These are phyloP conservation scores for Lunasporangiospora selenospora DNA, from an alignment of 192 early-diverging fungal species.

Conservation along the genomic window DNA sequence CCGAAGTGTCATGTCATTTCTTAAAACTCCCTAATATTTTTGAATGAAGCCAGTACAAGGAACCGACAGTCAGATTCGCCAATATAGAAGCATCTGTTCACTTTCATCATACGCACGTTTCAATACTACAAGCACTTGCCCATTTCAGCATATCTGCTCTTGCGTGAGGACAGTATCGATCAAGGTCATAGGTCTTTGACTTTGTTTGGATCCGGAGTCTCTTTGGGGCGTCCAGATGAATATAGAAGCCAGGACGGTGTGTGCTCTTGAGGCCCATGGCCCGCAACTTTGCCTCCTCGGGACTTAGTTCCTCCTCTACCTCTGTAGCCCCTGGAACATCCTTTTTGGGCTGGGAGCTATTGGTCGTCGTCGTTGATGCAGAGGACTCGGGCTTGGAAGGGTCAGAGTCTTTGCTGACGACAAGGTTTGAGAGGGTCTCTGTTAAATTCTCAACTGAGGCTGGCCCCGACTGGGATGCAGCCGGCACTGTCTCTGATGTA, in stretches of 20 bases:
- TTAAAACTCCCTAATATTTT: constrained; percentile 23
- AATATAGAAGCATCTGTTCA: too few relatives aligned
- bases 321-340: not conserved
- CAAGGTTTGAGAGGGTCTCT: constrained; percentile 11
- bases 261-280: constrained; percentile 40
- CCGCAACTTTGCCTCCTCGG: constrained; percentile 27
- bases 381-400: not conserved
- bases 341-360: not conserved
- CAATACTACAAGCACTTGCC: constrained; percentile 34
- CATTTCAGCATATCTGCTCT: constrained; percentile 42
- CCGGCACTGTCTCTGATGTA: not conserved
- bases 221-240: constrained; percentile 25
- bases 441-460: too few relatives aligned
- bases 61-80: too few relatives aligned
- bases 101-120: too few relatives aligned
- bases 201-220: constrained; percentile 35
- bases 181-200: constrained; percentile 37
- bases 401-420: not conserved
- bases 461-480: not conserved
- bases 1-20: constrained; percentile 27
- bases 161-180: constrained; percentile 40
- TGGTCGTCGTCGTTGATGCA: not conserved
- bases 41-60: not conserved
- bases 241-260: constrained; percentile 40
- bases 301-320: constrained; percentile 25